Evolutionary conservation across 176 grass and related monocot genomes (phyloP).

Genomic region (Melocanna baccifera): DNA sequence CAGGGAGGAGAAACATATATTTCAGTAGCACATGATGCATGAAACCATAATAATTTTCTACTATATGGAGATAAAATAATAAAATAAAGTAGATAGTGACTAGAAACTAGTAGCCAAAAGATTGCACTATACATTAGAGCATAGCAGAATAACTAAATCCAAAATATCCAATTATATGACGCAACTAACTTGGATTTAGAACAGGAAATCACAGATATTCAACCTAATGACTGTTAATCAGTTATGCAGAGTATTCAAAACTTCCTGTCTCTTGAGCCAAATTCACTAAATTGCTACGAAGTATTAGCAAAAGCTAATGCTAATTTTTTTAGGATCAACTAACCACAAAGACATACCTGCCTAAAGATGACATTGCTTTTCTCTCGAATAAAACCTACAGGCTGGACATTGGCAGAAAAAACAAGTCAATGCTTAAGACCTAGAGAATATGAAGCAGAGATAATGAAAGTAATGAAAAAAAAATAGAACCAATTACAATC

Average conservation of each 20-base stretch:
- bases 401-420: constrained; percentile 54
- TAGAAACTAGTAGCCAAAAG: background rate
- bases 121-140: background rate
- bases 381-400: constrained; percentile 80
- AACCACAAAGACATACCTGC: constrained; percentile 52
- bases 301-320: background rate
- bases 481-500: background rate
- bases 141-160: constrained; percentile 9
- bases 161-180: background rate
- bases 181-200: background rate
- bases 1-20: background rate
- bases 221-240: background rate
- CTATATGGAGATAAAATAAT: background rate
- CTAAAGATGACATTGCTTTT: constrained; percentile 89
- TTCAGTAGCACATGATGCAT: constrained; percentile 6
- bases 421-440: constrained; percentile 7
- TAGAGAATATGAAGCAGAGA: constrained; percentile 6
- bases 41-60: constrained; percentile 2
- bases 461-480: background rate
- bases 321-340: constrained; percentile 22
- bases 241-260: background rate
- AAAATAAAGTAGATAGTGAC: background rate
- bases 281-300: background rate
- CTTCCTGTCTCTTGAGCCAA: background rate
- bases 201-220: background rate